Conservation (phyloP, 2,329 filamentous ascomycete species). For the Penicillium glabrum region DNA sequence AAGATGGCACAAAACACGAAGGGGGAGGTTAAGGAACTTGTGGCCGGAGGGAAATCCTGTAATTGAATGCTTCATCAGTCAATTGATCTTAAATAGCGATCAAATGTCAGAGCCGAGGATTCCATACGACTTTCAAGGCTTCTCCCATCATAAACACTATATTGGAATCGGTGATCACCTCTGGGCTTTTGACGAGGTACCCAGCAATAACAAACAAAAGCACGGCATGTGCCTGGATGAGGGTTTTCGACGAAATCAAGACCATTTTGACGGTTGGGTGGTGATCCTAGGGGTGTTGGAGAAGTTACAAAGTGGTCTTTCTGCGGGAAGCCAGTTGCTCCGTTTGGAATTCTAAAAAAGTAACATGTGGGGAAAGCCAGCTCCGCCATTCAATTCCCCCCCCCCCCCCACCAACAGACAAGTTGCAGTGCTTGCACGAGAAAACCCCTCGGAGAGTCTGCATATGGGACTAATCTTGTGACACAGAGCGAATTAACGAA, state of each 20-base stretch:
- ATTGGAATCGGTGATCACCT: conserved; percentile 72
- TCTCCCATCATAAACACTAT: conserved; percentile 80
- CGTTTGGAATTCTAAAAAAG: conserved; percentile 3
- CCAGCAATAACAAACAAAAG: conserved; percentile 82
- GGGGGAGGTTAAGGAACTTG: conserved; percentile 62
- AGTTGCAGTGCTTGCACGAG: not conserved
- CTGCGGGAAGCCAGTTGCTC: conserved; percentile 8
- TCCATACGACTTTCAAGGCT: conserved; percentile 72
- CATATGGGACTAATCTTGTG: not conserved
- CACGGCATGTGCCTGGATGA: conserved; percentile 78
- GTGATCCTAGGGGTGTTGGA: not conserved
- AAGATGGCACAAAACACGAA: conserved; percentile 69
- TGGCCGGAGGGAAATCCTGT: conserved; percentile 63
- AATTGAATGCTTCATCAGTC: conserved; percentile 5
- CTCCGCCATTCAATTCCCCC: not conserved
- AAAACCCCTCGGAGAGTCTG: not conserved
- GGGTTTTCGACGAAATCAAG: conserved; percentile 74
- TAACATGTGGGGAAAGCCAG: conserved; percentile 25
- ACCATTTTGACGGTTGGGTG: conserved; percentile 59
- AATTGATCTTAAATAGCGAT: not conserved
- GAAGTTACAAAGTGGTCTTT: conserved; percentile 3
- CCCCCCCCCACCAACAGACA: not conserved
- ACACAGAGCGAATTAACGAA: not conserved
- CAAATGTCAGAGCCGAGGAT: not conserved
- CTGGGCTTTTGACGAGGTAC: conserved; percentile 76